phyloP scores from a whole-genome alignment of 2,329 filamentous ascomycete species.

The Colletotrichum theobromicola region DNA sequence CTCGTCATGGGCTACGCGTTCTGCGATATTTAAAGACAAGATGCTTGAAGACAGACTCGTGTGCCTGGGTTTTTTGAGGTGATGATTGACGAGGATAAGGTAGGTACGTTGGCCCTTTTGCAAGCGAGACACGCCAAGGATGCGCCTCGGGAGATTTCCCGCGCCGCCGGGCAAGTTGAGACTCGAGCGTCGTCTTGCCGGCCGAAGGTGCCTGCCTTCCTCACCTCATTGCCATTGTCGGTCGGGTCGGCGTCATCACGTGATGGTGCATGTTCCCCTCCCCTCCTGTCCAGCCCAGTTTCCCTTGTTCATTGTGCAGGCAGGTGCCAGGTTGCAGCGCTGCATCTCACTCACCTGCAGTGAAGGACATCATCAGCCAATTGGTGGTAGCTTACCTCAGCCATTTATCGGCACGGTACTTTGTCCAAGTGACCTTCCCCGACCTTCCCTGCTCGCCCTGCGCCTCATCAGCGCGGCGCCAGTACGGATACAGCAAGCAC shows the following conservation, averaged over 20 bases:
- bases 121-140: slow-evolving; percentile 1
- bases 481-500: background rate
- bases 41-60: background rate
- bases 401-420: slow-evolving; percentile 8
- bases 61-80: background rate
- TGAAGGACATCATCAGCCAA: background rate
- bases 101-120: background rate
- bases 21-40: background rate
- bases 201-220: background rate
- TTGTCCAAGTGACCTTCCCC: background rate
- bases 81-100: slow-evolving; percentile 6
- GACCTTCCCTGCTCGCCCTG: background rate
- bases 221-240: no score
- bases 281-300: background rate
- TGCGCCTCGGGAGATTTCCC: background rate
- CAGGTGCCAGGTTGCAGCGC: background rate
- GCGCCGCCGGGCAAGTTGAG: background rate
- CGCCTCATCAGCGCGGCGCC: background rate
- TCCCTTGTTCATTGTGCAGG: no score
- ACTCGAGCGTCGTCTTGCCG: background rate
- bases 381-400: slow-evolving; percentile 6
- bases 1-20: background rate
- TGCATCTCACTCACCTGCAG: background rate
- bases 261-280: background rate
- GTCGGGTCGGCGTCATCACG: background rate